phyloP scores from a whole-genome alignment of 257 asterid genomes.

The Linaria vulgaris region DNA sequence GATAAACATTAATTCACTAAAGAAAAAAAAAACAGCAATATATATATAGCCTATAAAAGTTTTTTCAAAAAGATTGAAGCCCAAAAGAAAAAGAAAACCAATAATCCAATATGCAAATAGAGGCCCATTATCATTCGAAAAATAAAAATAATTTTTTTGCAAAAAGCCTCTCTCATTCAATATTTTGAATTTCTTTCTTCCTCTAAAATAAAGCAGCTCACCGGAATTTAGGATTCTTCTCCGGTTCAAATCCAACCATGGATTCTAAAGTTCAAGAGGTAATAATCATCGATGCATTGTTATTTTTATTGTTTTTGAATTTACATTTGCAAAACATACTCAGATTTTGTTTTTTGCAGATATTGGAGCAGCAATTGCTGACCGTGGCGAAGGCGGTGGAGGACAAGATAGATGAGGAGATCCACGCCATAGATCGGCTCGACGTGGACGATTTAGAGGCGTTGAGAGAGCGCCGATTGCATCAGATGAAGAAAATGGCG shows the following conservation, averaged over 20 bases:
- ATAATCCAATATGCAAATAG: neutral
- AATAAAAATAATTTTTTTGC: too few species aligned
- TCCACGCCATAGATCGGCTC: constrained; percentile 73
- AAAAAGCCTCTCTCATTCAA: constrained; percentile 24
- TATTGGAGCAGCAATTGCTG: constrained; percentile 83
- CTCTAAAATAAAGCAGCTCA: neutral
- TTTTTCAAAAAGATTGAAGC: too few species aligned
- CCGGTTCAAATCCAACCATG: constrained; percentile 38
- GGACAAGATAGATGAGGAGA: constrained; percentile 94
- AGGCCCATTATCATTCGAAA: too few species aligned
- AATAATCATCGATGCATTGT: too few species aligned
- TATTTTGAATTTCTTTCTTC: constrained; percentile 22
- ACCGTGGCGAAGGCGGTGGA: constrained; percentile 94
- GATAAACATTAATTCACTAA: too few species aligned
- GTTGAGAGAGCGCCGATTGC: constrained; percentile 86
- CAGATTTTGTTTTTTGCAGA: constrained; percentile 36
- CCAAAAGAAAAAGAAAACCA: too few species aligned
- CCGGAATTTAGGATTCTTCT: constrained; percentile 17
- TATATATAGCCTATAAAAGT: too few species aligned
- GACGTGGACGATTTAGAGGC: constrained; percentile 83
- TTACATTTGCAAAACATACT: neutral
- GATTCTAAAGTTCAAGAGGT: constrained; percentile 66
- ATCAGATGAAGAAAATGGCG: constrained; percentile 98
- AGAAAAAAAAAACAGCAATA: too few species aligned
- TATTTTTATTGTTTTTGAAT: neutral